phyloP scores from a whole-genome alignment of 495 filamentous ascomycete genomes.

The Neurospora pannonica region DNA sequence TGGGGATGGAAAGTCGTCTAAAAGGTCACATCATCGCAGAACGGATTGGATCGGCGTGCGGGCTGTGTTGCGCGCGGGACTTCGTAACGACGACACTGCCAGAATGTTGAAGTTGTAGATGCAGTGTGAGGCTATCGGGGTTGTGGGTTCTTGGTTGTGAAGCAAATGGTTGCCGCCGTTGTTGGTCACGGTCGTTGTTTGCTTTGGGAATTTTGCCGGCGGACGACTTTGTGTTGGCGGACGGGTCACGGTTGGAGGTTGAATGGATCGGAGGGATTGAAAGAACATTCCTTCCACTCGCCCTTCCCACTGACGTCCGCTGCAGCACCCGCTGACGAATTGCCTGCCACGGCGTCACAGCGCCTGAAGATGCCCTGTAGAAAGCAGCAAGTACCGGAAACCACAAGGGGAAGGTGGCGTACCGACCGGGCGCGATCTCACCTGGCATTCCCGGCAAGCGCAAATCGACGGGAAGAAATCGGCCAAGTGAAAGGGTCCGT shows the following conservation, averaged over 20 bases:
- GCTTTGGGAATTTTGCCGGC: background rate
- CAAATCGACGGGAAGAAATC: background rate
- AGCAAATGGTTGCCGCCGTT: background rate
- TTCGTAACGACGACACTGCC: background rate
- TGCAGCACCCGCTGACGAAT: background rate
- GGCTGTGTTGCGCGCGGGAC: background rate
- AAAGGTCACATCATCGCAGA: constrained; percentile 27
- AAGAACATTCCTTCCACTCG: background rate
- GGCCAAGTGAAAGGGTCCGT: background rate
- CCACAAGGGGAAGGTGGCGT: background rate
- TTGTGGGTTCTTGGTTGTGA: background rate
- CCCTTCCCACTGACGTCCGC: background rate
- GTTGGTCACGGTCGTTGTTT: background rate
- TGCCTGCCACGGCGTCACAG: background rate
- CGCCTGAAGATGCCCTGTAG: background rate
- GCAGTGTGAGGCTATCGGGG: background rate
- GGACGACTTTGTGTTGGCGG: background rate
- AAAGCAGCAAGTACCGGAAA: background rate
- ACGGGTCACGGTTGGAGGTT: background rate
- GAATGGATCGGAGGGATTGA: background rate
- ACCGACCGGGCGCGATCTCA: background rate
- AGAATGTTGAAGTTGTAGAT: background rate
- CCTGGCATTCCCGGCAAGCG: background rate
- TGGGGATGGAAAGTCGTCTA: constrained; percentile 5
- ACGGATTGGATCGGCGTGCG: background rate